Evolutionary conservation across 2,329 filamentous ascomycete species (phyloP).

Genomic region (Trichoderma atrobrunneum): DNA sequence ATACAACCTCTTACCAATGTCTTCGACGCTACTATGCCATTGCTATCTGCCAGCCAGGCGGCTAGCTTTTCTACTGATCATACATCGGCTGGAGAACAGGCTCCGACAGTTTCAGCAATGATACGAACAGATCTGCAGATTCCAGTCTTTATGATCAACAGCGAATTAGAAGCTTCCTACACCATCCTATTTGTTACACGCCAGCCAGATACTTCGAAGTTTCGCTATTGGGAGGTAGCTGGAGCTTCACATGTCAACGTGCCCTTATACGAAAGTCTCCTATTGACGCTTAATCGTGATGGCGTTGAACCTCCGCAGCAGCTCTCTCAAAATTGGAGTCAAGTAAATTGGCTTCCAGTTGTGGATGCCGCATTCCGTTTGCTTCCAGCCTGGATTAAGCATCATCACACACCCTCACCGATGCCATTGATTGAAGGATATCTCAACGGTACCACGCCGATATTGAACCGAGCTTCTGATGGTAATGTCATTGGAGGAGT

Average conservation of each 20-base stretch:
- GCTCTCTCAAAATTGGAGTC: not conserved
- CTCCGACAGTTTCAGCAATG: not conserved
- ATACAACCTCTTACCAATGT: not conserved
- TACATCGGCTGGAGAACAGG: not conserved
- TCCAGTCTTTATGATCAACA: not conserved
- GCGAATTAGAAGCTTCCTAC: not conserved
- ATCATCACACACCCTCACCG: not conserved
- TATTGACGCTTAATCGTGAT: not conserved
- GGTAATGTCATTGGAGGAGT: not conserved
- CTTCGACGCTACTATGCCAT: not conserved
- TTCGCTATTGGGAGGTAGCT: not conserved
- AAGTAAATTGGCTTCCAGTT: not conserved
- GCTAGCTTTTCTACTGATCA: not conserved
- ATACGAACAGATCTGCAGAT: not conserved
- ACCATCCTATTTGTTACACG: not conserved
- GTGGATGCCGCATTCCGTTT: not conserved
- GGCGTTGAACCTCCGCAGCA: not conserved
- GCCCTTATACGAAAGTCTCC: not conserved
- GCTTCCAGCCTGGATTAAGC: not conserved
- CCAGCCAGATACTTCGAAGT: not conserved
- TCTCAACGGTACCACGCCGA: not conserved
- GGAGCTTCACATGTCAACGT: not conserved
- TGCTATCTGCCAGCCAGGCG: not conserved
- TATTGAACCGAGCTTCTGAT: not conserved
- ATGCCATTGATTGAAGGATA: not conserved